Base-by-base conservation (phyloP, 805 yeast species). In the Yarrowia alimentaria region DNA sequence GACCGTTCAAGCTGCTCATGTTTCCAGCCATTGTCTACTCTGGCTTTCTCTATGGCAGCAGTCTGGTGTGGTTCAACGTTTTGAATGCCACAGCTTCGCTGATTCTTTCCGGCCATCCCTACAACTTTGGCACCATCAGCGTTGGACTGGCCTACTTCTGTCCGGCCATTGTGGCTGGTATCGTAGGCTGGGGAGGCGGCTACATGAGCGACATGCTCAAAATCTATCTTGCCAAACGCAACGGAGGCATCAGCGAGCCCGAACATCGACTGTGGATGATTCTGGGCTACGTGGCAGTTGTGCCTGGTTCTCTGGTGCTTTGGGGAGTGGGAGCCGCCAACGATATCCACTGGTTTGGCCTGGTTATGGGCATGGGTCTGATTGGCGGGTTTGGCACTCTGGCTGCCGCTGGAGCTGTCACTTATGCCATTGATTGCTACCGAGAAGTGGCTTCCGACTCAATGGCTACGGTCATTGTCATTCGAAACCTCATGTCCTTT, bases 291-390 rank as follows among this genome's bases (percentile, higher is more conserved):
- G 62, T 67, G 63, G 62, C 75, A 25, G 51, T 75, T 3, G 76
- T 76, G 3, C 74, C 74, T 4, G 66, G 69, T 1, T 70, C 77
- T 2, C 60, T 74, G 16, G 68, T 76, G 51, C 68, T 77, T 3
- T 77, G 77, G 73, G 81, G 81, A 49, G 73, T 76, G 30, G 80
- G 79, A 19, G 77, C 79, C 0, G 68, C 70, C 38, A 68, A 72
- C 37, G 69, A 65, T 10, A 61, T 69, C 5, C 74, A 74, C 38
- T 76, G 80, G 80, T 64, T 74, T 53, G 70, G 75, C 11, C 59
- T 70, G n/a, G 69, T 72, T 21, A 61, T 66, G 51, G 78, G 77
- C 3, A 64, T 74, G 57, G 80, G 79, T 3, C 57, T 73, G 12
- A 60, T 75, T 51, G 74, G 22, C 17, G 30, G 30, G 77, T 78